Evolutionary conservation across 1,284 basidiomycete genomes (phyloP), one percentile per base, ranked within the genome.

Genomic region (Moesziomyces sp.): DNA sequence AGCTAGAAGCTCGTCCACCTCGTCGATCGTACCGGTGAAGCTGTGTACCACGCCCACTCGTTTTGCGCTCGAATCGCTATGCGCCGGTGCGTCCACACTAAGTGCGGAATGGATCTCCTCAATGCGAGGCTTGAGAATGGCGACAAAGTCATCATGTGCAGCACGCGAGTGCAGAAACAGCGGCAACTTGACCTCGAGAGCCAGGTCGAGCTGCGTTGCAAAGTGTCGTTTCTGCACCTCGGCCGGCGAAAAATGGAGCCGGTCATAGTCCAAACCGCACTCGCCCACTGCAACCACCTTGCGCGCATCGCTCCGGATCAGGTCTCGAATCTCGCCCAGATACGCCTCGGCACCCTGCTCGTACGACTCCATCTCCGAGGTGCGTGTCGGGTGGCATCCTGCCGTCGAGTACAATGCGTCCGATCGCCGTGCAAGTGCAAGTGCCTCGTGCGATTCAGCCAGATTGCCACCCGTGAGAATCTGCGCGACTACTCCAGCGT

Each of bases 191-290:
- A 90, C 88, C 77, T 90, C 89, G 76, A 90, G 89, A 0, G 92
- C 91, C 6, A 96, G 86, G 2, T 79, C 74, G 4, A 95, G 87
- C 77, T 94, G 91, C 9, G 87, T 76, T 84, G 91, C 89, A 82
- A 96, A 93, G 80, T 91, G 87, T 48, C 84, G 87, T 66, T 88
- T 86, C 83, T 94, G 93, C 3, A 88, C 87, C 21, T 90, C 89
- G 23, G 86, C 86, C 1, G 88, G 79, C 5, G 92, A 88, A 82
- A 92, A 92, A 75, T 91, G 89, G 0, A 91, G 87, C 16, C 93
- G 87, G 81, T 95, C 93, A 77, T 94, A 94, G 84, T 96, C 93
- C 40, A 95, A 85, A 11, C 93, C 93, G 74, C 93, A 93, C 85
- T 95, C 93, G 18, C 93, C 93, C 1, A 95, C 24, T 7, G 24